Base-by-base conservation (phyloP, 2,329 filamentous ascomycete genomes). In the Aspergillus ustus region DNA sequence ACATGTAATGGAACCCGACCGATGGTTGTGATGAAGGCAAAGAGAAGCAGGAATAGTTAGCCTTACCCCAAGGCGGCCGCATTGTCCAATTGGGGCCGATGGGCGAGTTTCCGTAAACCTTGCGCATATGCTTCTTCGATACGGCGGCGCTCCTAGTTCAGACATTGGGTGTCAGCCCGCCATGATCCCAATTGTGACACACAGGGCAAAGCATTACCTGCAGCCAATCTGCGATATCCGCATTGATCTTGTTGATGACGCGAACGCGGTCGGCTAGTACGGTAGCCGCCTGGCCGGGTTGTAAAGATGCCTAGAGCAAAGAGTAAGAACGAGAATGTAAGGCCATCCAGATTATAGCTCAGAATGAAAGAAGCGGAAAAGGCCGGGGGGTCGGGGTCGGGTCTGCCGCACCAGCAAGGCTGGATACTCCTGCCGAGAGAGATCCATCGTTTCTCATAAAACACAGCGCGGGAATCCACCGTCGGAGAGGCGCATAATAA, bases 191-290 rank as follows among this genome's bases (percentile, higher is more conserved):
- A 55, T n/a, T 65, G 60, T 55, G 62, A 15, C 8, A 25, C n/a
- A 48, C 40, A 13, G 52, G 54, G 43, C 40, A 58, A 28, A 40
- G 55, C 58, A 68, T 80, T 87, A 97, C 93, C 89, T 94, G 91
- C 65, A 99, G 85, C 92, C 94, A 99, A 80, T 98, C 94, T 77
- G 94, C 94, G 72, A 99, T 92, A 75, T 97, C 92, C 69, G 83
- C 80, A 78, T 99, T 97, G 80, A 96, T 82, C 77, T 89, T 92
- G 71, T 86, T 87, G 75, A 98, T 94, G 78, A 92, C 87, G 78
- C 91, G 91, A 70, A 98, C 87, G 72, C 95, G 91, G 70, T 97
- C 93, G 77, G 89, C 91, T 71, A 98, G 86, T 62, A 92, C 86
- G 58, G 87, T 85, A 44, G 93, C 91, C 63, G 95, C 93, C 81